Evolutionary conservation across 2,329 filamentous ascomycete species (phyloP).

Genomic region (Torrubiellomyces zombiae): DNA sequence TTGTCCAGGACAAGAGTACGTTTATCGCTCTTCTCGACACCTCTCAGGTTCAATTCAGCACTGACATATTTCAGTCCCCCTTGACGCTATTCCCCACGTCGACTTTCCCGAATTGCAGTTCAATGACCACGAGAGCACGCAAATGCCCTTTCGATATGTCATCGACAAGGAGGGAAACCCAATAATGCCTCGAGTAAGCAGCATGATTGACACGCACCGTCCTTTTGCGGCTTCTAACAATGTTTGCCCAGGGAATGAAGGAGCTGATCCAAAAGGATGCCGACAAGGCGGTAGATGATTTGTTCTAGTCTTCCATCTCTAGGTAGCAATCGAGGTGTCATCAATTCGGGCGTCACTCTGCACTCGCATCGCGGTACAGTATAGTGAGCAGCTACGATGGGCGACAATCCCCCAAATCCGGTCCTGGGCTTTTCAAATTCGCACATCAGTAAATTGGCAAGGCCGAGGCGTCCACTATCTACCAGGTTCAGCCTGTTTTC

Average conservation of each 20-base stretch:
- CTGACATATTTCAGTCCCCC: too few species aligned
- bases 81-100: slow-evolving; percentile 66
- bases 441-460: too few species aligned
- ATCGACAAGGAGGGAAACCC: slow-evolving; percentile 56
- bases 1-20: slow-evolving; percentile 69
- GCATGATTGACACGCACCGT: too few species aligned
- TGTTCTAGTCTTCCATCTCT: too few species aligned
- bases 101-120: slow-evolving; percentile 84
- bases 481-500: too few species aligned
- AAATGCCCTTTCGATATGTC: slow-evolving; percentile 98
- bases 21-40: slow-evolving; percentile 4
- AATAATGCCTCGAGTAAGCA: slow-evolving; percentile 74
- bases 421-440: too few species aligned
- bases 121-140: slow-evolving; percentile 79
- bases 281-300: slow-evolving; percentile 76
- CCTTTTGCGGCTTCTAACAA: too few species aligned
- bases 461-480: too few species aligned
- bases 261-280: slow-evolving; percentile 87
- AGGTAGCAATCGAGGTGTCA: too few species aligned
- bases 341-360: slow-evolving; percentile 1
- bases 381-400: not conserved
- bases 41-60: too few species aligned
- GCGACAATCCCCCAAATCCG: too few species aligned
- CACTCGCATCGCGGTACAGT: not conserved
- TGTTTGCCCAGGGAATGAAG: slow-evolving; percentile 59